Base-by-base conservation (phyloP, 495 filamentous ascomycete genomes). In the Cetradonia linearis region DNA sequence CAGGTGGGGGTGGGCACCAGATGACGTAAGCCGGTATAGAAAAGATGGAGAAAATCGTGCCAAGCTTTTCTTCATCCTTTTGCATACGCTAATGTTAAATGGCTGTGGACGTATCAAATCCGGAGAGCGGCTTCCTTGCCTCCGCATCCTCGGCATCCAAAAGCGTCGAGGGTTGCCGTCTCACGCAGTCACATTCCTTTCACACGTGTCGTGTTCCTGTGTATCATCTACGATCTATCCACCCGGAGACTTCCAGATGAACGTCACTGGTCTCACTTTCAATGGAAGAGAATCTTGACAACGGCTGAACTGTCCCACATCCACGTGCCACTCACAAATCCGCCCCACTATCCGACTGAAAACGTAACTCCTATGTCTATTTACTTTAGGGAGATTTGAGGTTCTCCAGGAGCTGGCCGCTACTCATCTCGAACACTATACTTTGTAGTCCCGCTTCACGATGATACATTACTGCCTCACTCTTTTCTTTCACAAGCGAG, bases 261-360 rank as follows among this genome's bases (percentile, higher is more conserved):
- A 46, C 27, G 50, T 54, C 50, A 34, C 34, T 54, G 31, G 34
- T 54, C 50, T 33, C 50, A 23, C 30, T 33, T 20, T 18, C 31
- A 25, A 62, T 62, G 60, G 54, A 55, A 25, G 47, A n/a, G n/a
- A n/a, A 40, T 54, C 40, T 62, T 33, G 60, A 62, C 28, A 49
- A 57, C 44, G 60, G 44, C 30, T 62, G 54, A 62, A 7, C 7
- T 46, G 25, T 23, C 42, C 30, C 25, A 28, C 7, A 31, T 9
- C n/a, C 14, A 34, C 30, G 50, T 30, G 50, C 34, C 28, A 54
- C 50, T n/a, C 50, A 30, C 50, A 34, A 11, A 31, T 23, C 33
- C 20, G 18, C 31, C 50, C 50, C 50, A 36, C 50, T 7, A 23
- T 54, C 31, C 28, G 10, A 46, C 10, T 46, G n/a, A 23, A 23